Evolutionary conservation across 2,329 filamentous ascomycete genomes (phyloP), one percentile per base, ranked within the genome.

Genomic region (Fusarium algeriense): DNA sequence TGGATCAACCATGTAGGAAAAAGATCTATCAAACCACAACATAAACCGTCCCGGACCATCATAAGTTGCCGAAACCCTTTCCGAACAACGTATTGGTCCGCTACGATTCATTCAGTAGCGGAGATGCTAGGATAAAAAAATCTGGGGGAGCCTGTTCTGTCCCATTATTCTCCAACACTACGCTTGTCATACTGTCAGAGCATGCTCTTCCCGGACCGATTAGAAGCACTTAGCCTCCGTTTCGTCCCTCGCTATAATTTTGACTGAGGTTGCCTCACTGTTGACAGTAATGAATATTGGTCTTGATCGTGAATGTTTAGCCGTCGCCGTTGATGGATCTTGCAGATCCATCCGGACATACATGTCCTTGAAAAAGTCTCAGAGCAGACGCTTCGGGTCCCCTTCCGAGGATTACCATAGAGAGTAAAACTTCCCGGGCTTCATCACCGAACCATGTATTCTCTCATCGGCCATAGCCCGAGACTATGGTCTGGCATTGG

Each of bases 171-270:
- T 30, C 44, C 34, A 20, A 44, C 13, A 62, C 61, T 32, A 40
- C 28, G 26, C 37, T 37, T 67, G 41, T 62, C 64, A 49, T 40
- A 54, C 50, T 54, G 57, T 63, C 57, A 58, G 60, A 60, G 46
- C 49, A 53, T 46, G 48, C 30, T 66, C 54, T 55, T 32, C 45
- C 46, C 70, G 70, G 70, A 60, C 70, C 69, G 70, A 73, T 73
- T 73, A 61, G 58, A 43, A 48, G 57, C 32, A 54, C 44, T 45
- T 60, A 64, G 55, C 60, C 45, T 65, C 55, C 65, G 55, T 56
- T 70, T 70, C 64, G 64, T 52, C 50, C 52, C 57, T 72, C 64
- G 65, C 52, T 58, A 52, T 38, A 32, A 26, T 57, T 64, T 52
- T 46, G 61, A 26, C 62, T 60, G 60, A 65, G 60, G 44, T 53